Evolutionary conservation across 306 rosid species (phyloP).

Genomic region (Potentilla sterilis): DNA sequence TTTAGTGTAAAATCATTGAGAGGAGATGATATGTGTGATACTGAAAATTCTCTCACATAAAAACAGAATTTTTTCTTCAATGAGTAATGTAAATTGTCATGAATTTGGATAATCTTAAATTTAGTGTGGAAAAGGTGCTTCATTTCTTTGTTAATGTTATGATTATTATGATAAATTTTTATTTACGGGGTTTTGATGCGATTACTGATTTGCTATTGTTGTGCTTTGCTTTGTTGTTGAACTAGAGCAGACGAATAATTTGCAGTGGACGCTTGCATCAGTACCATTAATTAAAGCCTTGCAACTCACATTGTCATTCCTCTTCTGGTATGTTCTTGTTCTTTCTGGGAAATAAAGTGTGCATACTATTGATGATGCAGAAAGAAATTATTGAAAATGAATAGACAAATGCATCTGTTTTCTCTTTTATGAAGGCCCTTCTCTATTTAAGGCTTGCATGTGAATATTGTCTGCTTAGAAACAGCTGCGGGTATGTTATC

Average conservation of each 20-base stretch:
- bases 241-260: constrained; percentile 82
- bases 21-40: neutral
- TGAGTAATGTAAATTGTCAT: neutral
- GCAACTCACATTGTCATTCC: constrained; percentile 84
- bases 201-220: constrained; percentile 14
- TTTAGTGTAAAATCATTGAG: neutral
- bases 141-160: neutral
- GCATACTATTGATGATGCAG: neutral
- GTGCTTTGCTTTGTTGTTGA: constrained; percentile 27
- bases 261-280: constrained; percentile 82
- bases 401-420: neutral
- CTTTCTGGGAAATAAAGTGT: constrained; percentile 3
- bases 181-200: constrained; percentile 5
- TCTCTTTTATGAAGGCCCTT: neutral
- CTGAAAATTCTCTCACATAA: neutral
- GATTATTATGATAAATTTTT: neutral
- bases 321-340: constrained; percentile 65
- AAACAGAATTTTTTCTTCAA: neutral
- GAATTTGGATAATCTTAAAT: neutral
- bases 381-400: neutral
- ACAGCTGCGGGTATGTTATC: neutral
- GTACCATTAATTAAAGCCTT: constrained; percentile 85
- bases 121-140: neutral
- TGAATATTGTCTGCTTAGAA: neutral
- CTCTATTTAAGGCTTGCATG: neutral